These are phyloP conservation scores for Ophiostoma triangulosporum DNA, from an alignment of 2,329 filamentous ascomycete species.

Conservation along the genomic window DNA sequence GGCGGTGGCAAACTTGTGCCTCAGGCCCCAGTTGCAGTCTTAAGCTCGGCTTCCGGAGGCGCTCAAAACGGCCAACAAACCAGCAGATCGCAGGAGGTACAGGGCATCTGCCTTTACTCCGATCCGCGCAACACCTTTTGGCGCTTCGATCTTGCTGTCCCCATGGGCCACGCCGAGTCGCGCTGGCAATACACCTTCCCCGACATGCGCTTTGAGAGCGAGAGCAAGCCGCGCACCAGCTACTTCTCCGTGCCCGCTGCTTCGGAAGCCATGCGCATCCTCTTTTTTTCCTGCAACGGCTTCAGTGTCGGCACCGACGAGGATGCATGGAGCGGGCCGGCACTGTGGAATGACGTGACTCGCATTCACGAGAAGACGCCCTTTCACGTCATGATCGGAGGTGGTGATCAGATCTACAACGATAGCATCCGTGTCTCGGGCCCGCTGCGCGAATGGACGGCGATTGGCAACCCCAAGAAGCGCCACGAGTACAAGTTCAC, in stretches of 20 bases:
- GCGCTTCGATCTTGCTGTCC: conserved; percentile 73
- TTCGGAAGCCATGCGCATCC: conserved; percentile 86
- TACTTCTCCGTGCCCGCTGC: conserved; percentile 75
- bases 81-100: conserved; percentile 27
- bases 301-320: conserved; percentile 83
- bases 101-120: conserved; percentile 49
- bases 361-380: conserved; percentile 66
- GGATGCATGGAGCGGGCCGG: conserved; percentile 76
- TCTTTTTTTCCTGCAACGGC: conserved; percentile 98
- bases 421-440: conserved; percentile 79
- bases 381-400: conserved; percentile 93
- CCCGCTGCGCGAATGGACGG: conserved; percentile 69
- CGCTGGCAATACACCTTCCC: conserved; percentile 69
- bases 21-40: conserved; percentile 42
- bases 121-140: conserved; percentile 70
- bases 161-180: conserved; percentile 55
- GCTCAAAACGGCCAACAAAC: conserved; percentile 8
- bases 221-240: conserved; percentile 44
- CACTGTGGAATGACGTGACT: conserved; percentile 86
- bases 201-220: conserved; percentile 39
- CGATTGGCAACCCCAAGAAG: conserved; percentile 69
- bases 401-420: conserved; percentile 94
- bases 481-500: conserved; percentile 69
- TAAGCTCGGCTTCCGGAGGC: conserved; percentile 27
- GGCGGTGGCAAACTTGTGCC: conserved; percentile 51